These are phyloP conservation scores for Didymella pomorum DNA, from an alignment of 2,329 filamentous ascomycete species.

Conservation along the genomic window DNA sequence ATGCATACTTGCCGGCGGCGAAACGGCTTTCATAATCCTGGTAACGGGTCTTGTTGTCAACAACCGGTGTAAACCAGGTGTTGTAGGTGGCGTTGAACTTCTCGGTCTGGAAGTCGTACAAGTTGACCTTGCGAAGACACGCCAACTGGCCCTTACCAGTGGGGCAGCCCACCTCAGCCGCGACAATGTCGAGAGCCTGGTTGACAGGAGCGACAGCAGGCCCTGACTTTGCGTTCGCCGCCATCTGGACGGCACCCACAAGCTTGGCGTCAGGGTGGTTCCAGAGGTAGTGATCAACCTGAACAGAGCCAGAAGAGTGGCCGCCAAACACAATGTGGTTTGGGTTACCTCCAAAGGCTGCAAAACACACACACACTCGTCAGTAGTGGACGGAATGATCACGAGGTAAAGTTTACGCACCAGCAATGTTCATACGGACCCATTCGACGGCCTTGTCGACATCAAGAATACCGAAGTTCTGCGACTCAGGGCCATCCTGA, in stretches of 20 bases:
- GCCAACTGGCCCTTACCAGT: slow-evolving; percentile 30
- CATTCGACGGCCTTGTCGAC: slow-evolving; percentile 50
- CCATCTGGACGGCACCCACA: slow-evolving; percentile 35
- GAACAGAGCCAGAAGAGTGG: slow-evolving; percentile 38
- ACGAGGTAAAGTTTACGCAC: slow-evolving; percentile 1
- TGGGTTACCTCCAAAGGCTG: slow-evolving; percentile 53
- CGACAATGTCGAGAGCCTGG: slow-evolving; percentile 35
- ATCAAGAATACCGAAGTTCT: slow-evolving; percentile 50
- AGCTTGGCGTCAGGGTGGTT: slow-evolving; percentile 35
- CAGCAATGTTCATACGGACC: slow-evolving; percentile 47
- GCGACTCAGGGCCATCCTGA: slow-evolving; percentile 21
- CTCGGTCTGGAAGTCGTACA: slow-evolving; percentile 35
- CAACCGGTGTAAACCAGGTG: slow-evolving; percentile 35
- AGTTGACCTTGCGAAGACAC: slow-evolving; percentile 32
- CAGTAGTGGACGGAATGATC: background rate
- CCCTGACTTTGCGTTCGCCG: slow-evolving; percentile 37
- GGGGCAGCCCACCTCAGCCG: slow-evolving; percentile 33
- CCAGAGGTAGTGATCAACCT: slow-evolving; percentile 38
- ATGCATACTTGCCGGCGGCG: slow-evolving; percentile 36
- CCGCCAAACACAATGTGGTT: slow-evolving; percentile 56
- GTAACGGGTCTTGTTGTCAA: slow-evolving; percentile 36
- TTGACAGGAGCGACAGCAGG: slow-evolving; percentile 32
- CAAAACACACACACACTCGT: background rate
- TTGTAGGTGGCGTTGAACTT: slow-evolving; percentile 38
- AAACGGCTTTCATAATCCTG: slow-evolving; percentile 34